Base-by-base conservation (phyloP, 495 filamentous ascomycete genomes). In the Talaromyces liani region DNA sequence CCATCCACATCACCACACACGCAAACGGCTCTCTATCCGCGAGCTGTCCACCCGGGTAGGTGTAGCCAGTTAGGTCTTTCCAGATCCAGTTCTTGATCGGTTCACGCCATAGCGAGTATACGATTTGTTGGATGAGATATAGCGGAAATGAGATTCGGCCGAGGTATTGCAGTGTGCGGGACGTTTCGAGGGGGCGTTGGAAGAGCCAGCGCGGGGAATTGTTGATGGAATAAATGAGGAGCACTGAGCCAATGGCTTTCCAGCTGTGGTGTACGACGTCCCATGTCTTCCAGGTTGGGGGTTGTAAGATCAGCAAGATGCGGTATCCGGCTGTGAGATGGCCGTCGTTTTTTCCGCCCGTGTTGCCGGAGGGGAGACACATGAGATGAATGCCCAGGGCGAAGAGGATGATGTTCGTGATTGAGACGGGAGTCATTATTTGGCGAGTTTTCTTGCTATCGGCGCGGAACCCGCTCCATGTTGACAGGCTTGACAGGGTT, bases 71-170 rank as follows among this genome's bases (percentile, higher is more conserved):
- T 9, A 76, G 39, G 61, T 25, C 74, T 65, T 20, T 75, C 69
- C 8, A 79, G 73, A 47, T 80, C 75, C 62, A 83, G 77, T 18
- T 81, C 71, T 39, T 55, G 3, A 55, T 14, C 18, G 51, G 22
- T 29, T 55, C 51, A 27, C 51, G 51, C 51, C 51, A 55, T 6
- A 55, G 51, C n/a, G 20, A 25, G 51, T 55, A 55, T 2, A 55
- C 51, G 24, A 55, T 55, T n/a, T 55, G 51, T 55, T 55, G 51
- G 4, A 55, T 16, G 0, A 83, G 67, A 64, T 82, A 83, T 0
- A 83, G 67, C n/a, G 75, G 68, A 62, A 73, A 84, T 1, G 77
- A 79, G 25, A 84, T 68, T 4, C 74, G 69, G 9, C 78, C 81
- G 16, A 76, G 70, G 65, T 83, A 82, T 65, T 79, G 80, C 29